Evolutionary conservation across 2,329 filamentous ascomycete species (phyloP), one percentile per base, ranked within the genome.

Genomic region (Penicillium sp.): DNA sequence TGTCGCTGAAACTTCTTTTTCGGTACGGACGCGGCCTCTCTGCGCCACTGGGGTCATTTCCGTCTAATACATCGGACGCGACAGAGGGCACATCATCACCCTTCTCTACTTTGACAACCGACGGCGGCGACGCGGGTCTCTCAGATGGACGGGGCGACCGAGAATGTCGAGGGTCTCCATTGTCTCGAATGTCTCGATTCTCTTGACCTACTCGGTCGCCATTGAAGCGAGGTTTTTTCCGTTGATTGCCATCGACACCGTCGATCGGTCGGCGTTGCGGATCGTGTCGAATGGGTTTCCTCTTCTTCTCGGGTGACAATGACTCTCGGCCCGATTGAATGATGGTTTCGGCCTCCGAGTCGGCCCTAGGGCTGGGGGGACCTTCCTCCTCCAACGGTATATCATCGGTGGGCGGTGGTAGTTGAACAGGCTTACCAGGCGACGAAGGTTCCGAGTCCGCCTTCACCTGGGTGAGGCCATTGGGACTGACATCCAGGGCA

Each of bases 321-420:
- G 69, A 71, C 56, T 74, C 71, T 35, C 71, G 69, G 46, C 71
- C 71, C 10, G 71, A 76, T 57, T 76, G 72, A 48, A 76, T 76
- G 50, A 75, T 72, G 18, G 74, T 76, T 61, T 76, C 74, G 46
- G 74, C 74, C 63, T 76, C 74, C 39, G 73, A 76, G 59, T 76
- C 74, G 42, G 71, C 71, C 62, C 63, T 71, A 50, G 68, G 69
- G 50, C 70, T 47, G 61, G 61, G 23, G 63, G 63, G 25, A 64
- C 70, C 47, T 39, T 69, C 65, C 42, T 53, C 60, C 45, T 63
- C 58, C 52, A 58, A 53, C 51, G 60, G 60, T 44, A 56, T 52
- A 10, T 42, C 27, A 13, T 42, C 24, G 27, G 15, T 31, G 7
- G n/a, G 24, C 20, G 25, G 35, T 50, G 58, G 55, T 41, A 53